These are phyloP conservation scores for Phytophthora niederhauseri DNA, from an alignment of 352 stramenopile genomes.

Conservation along the genomic window DNA sequence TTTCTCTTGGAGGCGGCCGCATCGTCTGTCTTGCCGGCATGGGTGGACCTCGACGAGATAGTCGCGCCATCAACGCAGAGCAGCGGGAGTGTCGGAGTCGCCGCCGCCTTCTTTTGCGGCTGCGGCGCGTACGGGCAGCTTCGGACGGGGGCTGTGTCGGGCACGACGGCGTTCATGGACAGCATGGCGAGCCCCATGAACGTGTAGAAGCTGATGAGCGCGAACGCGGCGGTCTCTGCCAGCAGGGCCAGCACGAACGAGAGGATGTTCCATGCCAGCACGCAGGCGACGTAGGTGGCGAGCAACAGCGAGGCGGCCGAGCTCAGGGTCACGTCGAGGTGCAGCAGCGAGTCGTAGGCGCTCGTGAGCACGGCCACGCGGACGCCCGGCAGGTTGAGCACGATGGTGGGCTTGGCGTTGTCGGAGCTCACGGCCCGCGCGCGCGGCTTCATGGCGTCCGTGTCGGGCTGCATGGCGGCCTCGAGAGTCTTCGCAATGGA, in stretches of 20 bases:
- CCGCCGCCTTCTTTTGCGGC: neutral
- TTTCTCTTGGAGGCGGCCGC: constrained; percentile 32
- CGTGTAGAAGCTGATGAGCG: constrained; percentile 59
- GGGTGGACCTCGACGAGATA: constrained; percentile 24
- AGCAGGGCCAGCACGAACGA: constrained; percentile 30
- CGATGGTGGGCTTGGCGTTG: constrained; percentile 46
- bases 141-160: constrained; percentile 7
- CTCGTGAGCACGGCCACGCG: constrained; percentile 46
- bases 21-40: constrained; percentile 33
- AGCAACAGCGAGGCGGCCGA: constrained; percentile 38
- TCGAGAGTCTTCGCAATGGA: constrained; percentile 28
- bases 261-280: constrained; percentile 37
- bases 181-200: constrained; percentile 52
- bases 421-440: constrained; percentile 29
- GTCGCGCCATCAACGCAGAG: constrained; percentile 30
- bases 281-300: constrained; percentile 35
- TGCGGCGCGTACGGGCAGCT: constrained; percentile 5
- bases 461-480: constrained; percentile 16
- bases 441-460: constrained; percentile 28
- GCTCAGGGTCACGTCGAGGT: constrained; percentile 33
- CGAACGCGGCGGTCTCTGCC: constrained; percentile 40
- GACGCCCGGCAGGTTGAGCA: constrained; percentile 71
- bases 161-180: constrained; percentile 28
- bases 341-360: constrained; percentile 35
- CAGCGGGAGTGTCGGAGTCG: constrained; percentile 34